phyloP scores from a whole-genome alignment of 495 filamentous ascomycete genomes.

The Aspergillus diversus region DNA sequence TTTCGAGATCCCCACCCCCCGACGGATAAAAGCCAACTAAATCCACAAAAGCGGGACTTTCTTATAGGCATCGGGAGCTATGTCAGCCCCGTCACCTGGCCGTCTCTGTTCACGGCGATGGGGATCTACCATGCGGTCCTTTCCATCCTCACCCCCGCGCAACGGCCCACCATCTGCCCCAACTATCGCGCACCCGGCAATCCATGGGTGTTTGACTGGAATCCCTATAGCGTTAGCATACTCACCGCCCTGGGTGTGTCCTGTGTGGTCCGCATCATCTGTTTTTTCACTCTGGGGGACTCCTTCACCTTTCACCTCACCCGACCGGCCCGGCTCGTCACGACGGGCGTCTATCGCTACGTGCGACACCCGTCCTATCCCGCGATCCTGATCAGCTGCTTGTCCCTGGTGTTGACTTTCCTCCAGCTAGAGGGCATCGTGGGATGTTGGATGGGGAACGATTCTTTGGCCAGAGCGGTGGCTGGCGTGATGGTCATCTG shows the following conservation, averaged over 20 bases:
- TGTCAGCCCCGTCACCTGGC: neutral
- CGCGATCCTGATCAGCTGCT: neutral
- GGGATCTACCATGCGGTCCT: slow-evolving; percentile 1
- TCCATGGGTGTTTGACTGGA: neutral
- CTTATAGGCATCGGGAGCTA: neutral
- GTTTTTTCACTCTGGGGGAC: neutral
- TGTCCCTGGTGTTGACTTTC: neutral
- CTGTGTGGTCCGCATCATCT: neutral
- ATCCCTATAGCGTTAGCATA: neutral
- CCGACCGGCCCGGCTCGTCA: neutral
- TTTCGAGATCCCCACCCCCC: slow-evolving; percentile 10
- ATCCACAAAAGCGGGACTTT: neutral
- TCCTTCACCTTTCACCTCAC: slow-evolving; percentile 14
- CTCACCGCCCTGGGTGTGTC: neutral
- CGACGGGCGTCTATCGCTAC: slow-evolving; percentile 1
- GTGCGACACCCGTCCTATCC: slow-evolving; percentile 10
- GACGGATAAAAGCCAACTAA: neutral
- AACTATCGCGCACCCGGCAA: neutral
- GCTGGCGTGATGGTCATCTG: neutral
- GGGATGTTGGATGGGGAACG: neutral
- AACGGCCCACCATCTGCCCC: neutral
- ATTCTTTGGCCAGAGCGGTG: neutral
- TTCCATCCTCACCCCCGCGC: neutral
- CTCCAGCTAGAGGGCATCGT: neutral
- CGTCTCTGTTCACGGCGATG: neutral